These are phyloP conservation scores for Aspergillus phoenicis DNA, from an alignment of 2,329 filamentous ascomycete genomes.

Conservation along the genomic window DNA sequence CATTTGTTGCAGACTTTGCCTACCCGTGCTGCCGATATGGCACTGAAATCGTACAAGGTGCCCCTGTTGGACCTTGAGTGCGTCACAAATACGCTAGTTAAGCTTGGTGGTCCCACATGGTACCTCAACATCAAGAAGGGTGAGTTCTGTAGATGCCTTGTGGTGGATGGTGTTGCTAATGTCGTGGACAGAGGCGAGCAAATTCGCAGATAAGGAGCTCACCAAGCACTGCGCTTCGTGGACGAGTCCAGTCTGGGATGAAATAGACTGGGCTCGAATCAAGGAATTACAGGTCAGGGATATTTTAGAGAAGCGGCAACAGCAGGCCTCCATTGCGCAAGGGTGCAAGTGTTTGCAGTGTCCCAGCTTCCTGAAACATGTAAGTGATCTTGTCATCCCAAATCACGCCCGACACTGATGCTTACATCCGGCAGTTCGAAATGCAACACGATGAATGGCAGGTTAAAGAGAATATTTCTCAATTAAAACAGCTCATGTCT, in stretches of 20 bases:
- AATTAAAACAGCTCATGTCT: constrained; percentile 84
- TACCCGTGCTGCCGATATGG: constrained; percentile 66
- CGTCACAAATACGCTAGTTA: constrained; percentile 69
- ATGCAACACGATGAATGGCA: constrained; percentile 98
- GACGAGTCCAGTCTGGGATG: constrained; percentile 75
- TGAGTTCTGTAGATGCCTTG: constrained; percentile 22
- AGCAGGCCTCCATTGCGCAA: constrained; percentile 65
- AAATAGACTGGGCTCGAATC: constrained; percentile 78
- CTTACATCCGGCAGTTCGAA: constrained; percentile 65
- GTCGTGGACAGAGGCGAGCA: constrained; percentile 50
- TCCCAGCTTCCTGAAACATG: constrained; percentile 81
- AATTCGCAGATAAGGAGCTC: constrained; percentile 69
- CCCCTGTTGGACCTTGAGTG: constrained; percentile 80
- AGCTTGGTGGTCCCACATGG: constrained; percentile 52
- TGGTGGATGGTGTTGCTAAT: constrained; percentile 17
- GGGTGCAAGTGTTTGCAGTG: constrained; percentile 69
- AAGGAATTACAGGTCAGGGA: constrained; percentile 82
- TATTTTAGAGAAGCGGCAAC: constrained; percentile 70
- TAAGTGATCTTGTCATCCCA: constrained; percentile 52
- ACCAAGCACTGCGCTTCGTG: constrained; percentile 71
- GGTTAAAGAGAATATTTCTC: constrained; percentile 88
- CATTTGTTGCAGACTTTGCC: constrained; percentile 69
- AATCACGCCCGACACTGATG: constrained; percentile 1
- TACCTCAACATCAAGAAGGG: constrained; percentile 55
- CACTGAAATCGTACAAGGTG: constrained; percentile 68